A percentile compares a stretch with the other conserved stretches of the same genome.
phyloP scores from a whole-genome alignment of 2,329 filamentous ascomycete genomes.

The Sporothrix pallida region DNA sequence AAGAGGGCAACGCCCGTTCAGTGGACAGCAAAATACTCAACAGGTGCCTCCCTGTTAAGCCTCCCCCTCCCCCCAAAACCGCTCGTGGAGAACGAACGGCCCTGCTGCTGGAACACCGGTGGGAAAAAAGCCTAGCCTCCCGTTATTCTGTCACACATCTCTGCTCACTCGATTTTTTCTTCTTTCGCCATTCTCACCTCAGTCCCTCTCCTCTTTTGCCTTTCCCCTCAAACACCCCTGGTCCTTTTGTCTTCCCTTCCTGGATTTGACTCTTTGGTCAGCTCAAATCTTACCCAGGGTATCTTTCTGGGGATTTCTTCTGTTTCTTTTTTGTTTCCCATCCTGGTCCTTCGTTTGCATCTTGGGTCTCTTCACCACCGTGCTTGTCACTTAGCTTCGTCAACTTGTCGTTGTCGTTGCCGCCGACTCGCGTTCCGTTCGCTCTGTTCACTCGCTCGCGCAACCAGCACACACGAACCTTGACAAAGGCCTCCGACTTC shows the following conservation, averaged over 20 bases:
- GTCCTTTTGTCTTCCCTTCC: slow-evolving; percentile 16
- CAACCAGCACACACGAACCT: slow-evolving; percentile 6
- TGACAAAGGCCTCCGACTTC: slow-evolving; percentile 34
- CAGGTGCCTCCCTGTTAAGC: not conserved
- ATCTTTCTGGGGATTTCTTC: not conserved
- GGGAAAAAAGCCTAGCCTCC: slow-evolving; percentile 27
- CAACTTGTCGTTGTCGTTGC: not conserved
- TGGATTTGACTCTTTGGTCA: slow-evolving; percentile 9
- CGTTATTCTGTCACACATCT: slow-evolving; percentile 23
- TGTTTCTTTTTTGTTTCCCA: slow-evolving; percentile 1
- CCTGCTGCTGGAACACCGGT: slow-evolving; percentile 16
- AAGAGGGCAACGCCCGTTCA: not conserved
- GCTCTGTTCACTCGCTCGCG: slow-evolving; percentile 26
- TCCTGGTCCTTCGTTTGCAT: slow-evolving; percentile 30
- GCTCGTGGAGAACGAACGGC: not conserved
- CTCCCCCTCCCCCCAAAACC: not conserved
- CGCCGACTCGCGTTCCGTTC: slow-evolving; percentile 23
- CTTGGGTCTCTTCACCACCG: not conserved
- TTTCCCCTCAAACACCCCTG: slow-evolving; percentile 18
- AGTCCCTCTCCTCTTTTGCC: not conserved
- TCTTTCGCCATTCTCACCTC: slow-evolving; percentile 9
- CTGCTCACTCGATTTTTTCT: slow-evolving; percentile 21
- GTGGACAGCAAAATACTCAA: not conserved
- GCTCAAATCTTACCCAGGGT: not conserved
- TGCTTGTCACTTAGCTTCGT: slow-evolving; percentile 21